Evolutionary conservation across 148 eudicot genomes (phyloP), one percentile per base, ranked within the genome.

Genomic region (Dysphania ambrosioides): DNA sequence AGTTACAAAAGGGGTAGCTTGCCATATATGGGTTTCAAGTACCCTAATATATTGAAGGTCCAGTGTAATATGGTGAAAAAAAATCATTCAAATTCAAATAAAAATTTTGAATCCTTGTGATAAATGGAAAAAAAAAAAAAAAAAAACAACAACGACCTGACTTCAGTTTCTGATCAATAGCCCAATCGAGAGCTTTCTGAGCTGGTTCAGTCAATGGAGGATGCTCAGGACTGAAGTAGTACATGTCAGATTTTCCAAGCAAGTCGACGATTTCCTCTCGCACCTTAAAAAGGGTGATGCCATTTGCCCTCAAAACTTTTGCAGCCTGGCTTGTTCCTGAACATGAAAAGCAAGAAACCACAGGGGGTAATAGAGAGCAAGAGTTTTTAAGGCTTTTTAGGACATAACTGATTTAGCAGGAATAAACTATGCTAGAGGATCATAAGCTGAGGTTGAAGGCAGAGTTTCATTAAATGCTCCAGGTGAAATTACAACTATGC

Each of bases 291-390:
- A 87, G 85, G 8, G 87, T 88, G 36, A 94, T 74, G 24, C 96
- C 98, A 70, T 82, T 89, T 59, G 83, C 89, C 76, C 98, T 86
- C 85, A 94, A 82, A 78, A 81, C 82, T 73, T 91, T 91, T 26
- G 98, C 86, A 65, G 97, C 97, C 47, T 88, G 73, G 83, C 97
- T 94, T 72, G 95, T 91, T 71, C 98, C 98, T 91, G 80, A 32
- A 80, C 62, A 73, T 40, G 29, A 58, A 74, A 60, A 41, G 51
- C n/a, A n/a, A 34, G 0, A 24, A 38, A 41, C 31, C 0, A 32
- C 29, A n/a, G n/a, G n/a, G n/a, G n/a, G 68, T 74, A 31, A 31
- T 6, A 59, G n/a, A 19, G 35, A 21, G 38, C 27, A 29, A 24
- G 69, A 19, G 11, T 55, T 66, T 40, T 56, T 26, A 21, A 32